A percentile compares a stretch with the other conserved stretches of the same genome.
phyloP scores from a whole-genome alignment of 345 rosid species.

The Eucalyptus cloeziana region DNA sequence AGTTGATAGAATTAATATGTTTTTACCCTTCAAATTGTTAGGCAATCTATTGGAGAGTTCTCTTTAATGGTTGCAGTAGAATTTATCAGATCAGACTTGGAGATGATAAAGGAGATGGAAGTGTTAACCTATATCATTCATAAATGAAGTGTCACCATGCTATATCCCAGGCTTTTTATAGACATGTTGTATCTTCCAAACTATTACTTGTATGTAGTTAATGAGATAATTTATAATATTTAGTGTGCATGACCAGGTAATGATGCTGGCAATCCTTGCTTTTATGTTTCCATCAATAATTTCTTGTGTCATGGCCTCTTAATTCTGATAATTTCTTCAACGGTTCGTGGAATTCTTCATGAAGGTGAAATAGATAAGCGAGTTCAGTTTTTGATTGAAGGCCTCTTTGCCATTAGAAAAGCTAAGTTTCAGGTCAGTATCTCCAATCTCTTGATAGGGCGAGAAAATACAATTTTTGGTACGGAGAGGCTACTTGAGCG shows the following conservation, averaged over 20 bases:
- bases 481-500: background rate
- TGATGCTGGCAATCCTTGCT: background rate
- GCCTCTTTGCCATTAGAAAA: conserved; percentile 64
- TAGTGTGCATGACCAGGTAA: background rate
- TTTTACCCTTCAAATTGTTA: background rate
- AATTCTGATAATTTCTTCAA: conserved; percentile 13
- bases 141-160: background rate
- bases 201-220: background rate
- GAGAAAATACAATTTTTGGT: background rate
- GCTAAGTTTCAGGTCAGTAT: conserved; percentile 70
- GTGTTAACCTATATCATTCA: background rate
- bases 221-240: background rate
- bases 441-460: background rate
- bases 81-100: background rate
- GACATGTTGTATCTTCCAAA: background rate
- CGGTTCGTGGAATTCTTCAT: conserved; percentile 84
- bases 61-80: background rate
- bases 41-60: background rate
- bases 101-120: background rate
- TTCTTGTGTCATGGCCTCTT: background rate
- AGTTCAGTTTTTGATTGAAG: conserved; percentile 86
- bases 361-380: conserved; percentile 96
- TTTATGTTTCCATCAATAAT: background rate
- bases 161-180: background rate
- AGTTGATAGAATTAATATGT: background rate